Conservation (phyloP, 2,329 filamentous ascomycete genomes). For the Macrophomina pseudophaseolina region DNA sequence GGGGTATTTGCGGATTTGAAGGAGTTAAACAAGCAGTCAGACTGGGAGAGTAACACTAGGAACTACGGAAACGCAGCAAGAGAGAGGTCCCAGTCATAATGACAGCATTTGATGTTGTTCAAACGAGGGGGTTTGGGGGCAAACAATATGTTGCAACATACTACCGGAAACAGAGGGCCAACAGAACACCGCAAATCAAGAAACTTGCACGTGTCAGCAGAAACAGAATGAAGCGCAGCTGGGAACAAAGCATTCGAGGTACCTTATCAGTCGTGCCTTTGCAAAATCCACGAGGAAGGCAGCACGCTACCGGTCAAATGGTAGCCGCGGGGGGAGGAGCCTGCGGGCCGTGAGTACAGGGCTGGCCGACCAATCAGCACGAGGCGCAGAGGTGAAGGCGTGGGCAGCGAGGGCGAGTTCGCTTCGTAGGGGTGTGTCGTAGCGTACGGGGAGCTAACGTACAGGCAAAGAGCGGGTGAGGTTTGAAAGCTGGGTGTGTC, state of each 20-base stretch:
- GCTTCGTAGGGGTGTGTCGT: neutral
- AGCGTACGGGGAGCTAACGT: neutral
- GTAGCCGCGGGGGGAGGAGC: neutral
- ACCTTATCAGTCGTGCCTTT: neutral
- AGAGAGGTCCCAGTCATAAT: neutral
- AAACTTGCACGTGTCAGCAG: neutral
- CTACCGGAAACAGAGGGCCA: constrained; percentile 5
- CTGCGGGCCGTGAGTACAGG: neutral
- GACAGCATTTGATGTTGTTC: neutral
- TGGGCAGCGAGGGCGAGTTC: neutral
- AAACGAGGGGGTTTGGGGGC: neutral
- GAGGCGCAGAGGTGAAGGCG: neutral
- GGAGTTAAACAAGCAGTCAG: too few species aligned
- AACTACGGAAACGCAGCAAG: neutral
- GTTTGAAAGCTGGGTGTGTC: neutral
- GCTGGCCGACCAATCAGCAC: neutral
- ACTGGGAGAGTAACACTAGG: too few species aligned
- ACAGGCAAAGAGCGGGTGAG: neutral
- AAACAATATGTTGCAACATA: neutral
- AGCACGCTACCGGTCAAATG: neutral
- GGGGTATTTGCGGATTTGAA: too few species aligned
- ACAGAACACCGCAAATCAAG: neutral
- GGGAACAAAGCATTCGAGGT: neutral
- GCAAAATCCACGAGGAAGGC: neutral
- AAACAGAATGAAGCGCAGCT: neutral